phyloP scores from a whole-genome alignment of 202 grass and related monocot species.

The Elaeis oleifera region DNA sequence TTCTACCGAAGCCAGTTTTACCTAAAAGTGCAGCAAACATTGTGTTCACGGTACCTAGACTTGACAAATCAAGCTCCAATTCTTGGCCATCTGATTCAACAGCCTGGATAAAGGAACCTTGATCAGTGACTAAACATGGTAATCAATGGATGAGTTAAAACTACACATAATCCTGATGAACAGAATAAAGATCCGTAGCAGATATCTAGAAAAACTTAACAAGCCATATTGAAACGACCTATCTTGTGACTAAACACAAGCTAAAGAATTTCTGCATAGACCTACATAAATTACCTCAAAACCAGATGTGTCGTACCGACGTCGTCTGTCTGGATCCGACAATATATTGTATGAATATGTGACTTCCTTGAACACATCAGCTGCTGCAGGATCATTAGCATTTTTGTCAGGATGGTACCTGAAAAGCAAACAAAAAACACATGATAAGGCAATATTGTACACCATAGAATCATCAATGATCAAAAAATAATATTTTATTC shows the following conservation, averaged over 20 bases:
- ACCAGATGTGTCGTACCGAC: slow-evolving; percentile 77
- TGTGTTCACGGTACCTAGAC: slow-evolving; percentile 97
- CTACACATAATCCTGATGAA: too few species aligned
- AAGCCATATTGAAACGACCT: too few species aligned
- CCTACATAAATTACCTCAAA: slow-evolving; percentile 58
- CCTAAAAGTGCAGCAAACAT: slow-evolving; percentile 97
- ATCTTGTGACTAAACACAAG: too few species aligned
- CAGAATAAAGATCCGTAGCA: too few species aligned
- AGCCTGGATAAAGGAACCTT: slow-evolving; percentile 40
- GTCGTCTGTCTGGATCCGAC: slow-evolving; percentile 87
- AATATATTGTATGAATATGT: slow-evolving; percentile 98
- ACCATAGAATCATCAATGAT: too few species aligned
- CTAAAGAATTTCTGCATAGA: too few species aligned
- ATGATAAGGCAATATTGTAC: not conserved
- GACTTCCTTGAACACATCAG: slow-evolving; percentile 87
- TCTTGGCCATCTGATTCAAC: slow-evolving; percentile 90
- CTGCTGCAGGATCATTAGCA: slow-evolving; percentile 77
- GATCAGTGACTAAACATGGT: slow-evolving; percentile 17
- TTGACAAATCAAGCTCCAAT: slow-evolving; percentile 92
- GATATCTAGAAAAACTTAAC: too few species aligned
- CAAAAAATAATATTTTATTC: too few species aligned
- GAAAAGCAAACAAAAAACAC: slow-evolving; percentile 1
- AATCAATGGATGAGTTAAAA: not conserved
- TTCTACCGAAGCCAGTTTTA: slow-evolving; percentile 28
- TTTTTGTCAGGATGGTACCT: slow-evolving; percentile 99